These are phyloP conservation scores for Uronychia setigera DNA, from an alignment of 73 alveolate species.

Conservation along the genomic window DNA sequence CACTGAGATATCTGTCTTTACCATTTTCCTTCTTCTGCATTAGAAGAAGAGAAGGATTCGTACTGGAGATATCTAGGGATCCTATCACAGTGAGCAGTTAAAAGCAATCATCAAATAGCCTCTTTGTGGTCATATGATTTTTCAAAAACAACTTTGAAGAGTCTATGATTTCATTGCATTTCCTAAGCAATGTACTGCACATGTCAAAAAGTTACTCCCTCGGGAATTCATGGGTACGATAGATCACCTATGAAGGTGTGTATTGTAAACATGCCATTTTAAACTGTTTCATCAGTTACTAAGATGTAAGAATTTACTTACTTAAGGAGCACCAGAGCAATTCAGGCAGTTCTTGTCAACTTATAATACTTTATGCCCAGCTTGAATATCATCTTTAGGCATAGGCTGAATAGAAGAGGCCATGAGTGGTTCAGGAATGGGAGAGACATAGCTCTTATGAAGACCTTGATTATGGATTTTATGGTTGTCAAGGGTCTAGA, in stretches of 20 bases:
- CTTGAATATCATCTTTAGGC: neutral
- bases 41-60: neutral
- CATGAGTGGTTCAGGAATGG: neutral
- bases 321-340: neutral
- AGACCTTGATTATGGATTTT: neutral
- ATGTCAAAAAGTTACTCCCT: neutral
- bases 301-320: neutral
- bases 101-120: constrained; percentile 16
- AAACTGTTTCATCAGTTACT: neutral
- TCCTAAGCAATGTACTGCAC: constrained; percentile 5
- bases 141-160: neutral
- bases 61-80: neutral
- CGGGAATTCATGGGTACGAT: neutral
- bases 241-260: neutral
- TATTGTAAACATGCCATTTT: neutral
- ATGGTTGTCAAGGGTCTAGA: neutral
- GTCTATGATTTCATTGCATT: constrained; percentile 8
- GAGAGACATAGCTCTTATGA: neutral
- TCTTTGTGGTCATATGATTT: constrained; percentile 8
- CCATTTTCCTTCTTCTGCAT: neutral
- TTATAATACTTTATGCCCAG: neutral
- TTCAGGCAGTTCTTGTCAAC: constrained; percentile 1
- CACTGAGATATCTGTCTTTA: neutral
- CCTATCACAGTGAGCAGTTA: neutral
- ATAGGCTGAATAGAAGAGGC: neutral